A percentile compares a stretch with the other conserved stretches of the same genome.
phyloP scores from a whole-genome alignment of 306 rosid genomes.

The Parietaria judaica region DNA sequence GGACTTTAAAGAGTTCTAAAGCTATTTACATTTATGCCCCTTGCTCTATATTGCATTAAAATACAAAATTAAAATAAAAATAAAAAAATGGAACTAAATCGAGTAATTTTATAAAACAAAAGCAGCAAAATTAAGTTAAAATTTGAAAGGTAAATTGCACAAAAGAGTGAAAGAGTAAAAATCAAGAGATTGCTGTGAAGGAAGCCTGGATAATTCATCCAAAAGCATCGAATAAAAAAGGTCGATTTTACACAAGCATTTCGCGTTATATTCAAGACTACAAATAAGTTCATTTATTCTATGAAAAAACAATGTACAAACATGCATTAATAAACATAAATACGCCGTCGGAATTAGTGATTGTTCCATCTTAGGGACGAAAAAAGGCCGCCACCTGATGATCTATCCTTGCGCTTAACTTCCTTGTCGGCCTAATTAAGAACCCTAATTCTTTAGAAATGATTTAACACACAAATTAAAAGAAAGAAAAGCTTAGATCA shows the following conservation, averaged over 20 bases:
- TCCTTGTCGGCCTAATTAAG: conserved; percentile 47
- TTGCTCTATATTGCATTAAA: too few species aligned
- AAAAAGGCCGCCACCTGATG: conserved; percentile 45
- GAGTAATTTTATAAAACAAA: background rate
- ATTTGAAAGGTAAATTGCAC: background rate
- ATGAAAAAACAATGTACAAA: conserved; percentile 13
- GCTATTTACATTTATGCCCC: too few species aligned
- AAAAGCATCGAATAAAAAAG: too few species aligned
- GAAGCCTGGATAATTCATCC: too few species aligned
- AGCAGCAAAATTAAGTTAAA: background rate
- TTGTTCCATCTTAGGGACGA: conserved; percentile 53
- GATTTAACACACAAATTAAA: background rate
- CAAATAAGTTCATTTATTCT: background rate
- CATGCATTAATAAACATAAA: conserved; percentile 5
- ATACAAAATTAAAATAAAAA: too few species aligned
- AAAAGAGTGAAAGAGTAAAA: background rate
- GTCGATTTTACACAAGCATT: too few species aligned
- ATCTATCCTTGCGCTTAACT: conserved; percentile 42
- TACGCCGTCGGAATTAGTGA: conserved; percentile 28
- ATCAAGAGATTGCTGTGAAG: too few species aligned
- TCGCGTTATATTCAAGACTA: too few species aligned
- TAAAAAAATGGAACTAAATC: too few species aligned
- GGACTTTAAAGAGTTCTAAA: too few species aligned
- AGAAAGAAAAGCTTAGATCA: background rate
- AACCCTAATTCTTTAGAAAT: conserved; percentile 12